Conservation (phyloP, 148 eudicot species). For the Bassia scoparia region DNA sequence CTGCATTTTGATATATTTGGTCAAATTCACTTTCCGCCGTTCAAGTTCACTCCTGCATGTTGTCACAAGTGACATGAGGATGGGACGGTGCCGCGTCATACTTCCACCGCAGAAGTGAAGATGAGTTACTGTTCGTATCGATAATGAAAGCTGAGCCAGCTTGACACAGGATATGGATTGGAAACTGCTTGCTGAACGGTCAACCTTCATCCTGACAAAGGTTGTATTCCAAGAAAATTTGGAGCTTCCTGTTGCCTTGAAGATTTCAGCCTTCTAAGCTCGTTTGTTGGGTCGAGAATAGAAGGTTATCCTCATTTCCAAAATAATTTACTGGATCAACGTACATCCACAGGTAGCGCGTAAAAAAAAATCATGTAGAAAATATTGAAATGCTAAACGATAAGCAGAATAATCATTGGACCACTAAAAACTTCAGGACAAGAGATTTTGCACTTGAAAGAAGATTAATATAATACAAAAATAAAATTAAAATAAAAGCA, state of each 20-base stretch:
- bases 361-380: background rate
- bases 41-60: conserved; percentile 61
- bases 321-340: conserved; percentile 68
- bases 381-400: background rate
- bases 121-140: conserved; percentile 51
- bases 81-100: conserved; percentile 56
- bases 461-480: background rate
- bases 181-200: conserved; percentile 52
- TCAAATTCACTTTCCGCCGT: conserved; percentile 76
- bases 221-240: conserved; percentile 58
- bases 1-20: conserved; percentile 72
- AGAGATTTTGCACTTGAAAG: too few species aligned
- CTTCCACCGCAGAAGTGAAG: conserved; percentile 91
- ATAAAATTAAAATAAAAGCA: too few species aligned
- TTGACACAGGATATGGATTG: conserved; percentile 70
- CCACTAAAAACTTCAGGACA: too few species aligned
- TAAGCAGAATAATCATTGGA: conserved; percentile 4
- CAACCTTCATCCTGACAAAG: conserved; percentile 53
- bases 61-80: conserved; percentile 57
- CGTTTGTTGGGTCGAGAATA: conserved; percentile 49
- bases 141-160: conserved; percentile 82
- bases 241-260: conserved; percentile 74
- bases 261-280: conserved; percentile 51
- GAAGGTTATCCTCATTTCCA: conserved; percentile 55
- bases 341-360: conserved; percentile 56